Evolutionary conservation across 1,284 basidiomycete species (phyloP).

Genomic region (Rhodotorula sp.): DNA sequence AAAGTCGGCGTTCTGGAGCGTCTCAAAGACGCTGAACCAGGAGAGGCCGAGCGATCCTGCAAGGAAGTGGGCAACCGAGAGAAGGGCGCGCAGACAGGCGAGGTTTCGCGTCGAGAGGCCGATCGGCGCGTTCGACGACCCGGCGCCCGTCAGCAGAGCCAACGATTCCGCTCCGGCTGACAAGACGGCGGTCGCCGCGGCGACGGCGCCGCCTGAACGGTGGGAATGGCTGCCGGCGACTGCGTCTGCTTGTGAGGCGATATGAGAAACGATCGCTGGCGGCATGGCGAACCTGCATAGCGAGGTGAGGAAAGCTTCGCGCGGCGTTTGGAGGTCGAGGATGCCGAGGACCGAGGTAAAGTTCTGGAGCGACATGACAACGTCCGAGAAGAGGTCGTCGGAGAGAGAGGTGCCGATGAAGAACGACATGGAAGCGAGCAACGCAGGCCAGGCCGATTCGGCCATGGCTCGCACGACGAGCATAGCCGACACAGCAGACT

Average conservation of each 20-base stretch:
- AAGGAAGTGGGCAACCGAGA: conserved; percentile 74
- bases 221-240: background rate
- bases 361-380: conserved; percentile 73
- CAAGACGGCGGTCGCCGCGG: conserved; percentile 36
- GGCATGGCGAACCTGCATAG: conserved; percentile 87
- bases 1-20: conserved; percentile 87
- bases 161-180: conserved; percentile 67
- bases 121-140: conserved; percentile 14
- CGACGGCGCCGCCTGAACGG: conserved; percentile 8
- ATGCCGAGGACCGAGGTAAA: conserved; percentile 88
- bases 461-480: conserved; percentile 70
- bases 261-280: conserved; percentile 74
- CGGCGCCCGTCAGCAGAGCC: conserved; percentile 50
- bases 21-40: conserved; percentile 89
- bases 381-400: conserved; percentile 80
- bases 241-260: conserved; percentile 58
- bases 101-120: conserved; percentile 83
- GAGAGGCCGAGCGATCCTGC: conserved; percentile 78
- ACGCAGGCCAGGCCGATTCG: conserved; percentile 79
- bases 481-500: conserved; percentile 54
- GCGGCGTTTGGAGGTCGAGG: conserved; percentile 73
- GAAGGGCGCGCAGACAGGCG: conserved; percentile 79
- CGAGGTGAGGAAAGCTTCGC: conserved; percentile 87
- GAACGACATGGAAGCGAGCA: conserved; percentile 84
- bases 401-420: conserved; percentile 83